Evolutionary conservation across 208 protist genomes (phyloP), one percentile per base, ranked within the genome.

Genomic region (Leishmania amazonensis): DNA sequence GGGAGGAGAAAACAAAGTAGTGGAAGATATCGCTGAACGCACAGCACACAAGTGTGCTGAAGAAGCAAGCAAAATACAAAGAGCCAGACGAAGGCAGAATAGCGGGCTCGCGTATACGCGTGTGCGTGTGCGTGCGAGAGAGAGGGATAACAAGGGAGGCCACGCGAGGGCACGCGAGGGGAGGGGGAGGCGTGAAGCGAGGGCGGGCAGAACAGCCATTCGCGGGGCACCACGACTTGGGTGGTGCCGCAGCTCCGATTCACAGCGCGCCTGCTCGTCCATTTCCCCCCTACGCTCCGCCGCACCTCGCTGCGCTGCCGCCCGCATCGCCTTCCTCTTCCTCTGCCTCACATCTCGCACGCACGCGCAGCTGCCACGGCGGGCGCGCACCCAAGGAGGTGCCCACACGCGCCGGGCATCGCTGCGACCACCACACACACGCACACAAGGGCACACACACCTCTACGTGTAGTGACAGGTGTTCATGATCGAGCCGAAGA

Each of bases 401-500:
- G 40, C 17, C 1, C 9, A 31, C 67, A 51, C 67, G 0, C 40
- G 21, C 21, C 6, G 1, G 7, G 21, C 58, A 13, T 64, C 58
- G 28, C 58, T 64, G 8, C 47, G 3, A 49, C 64, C 9, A 17
- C 35, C 67, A 72, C 40, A 72, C 40, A 72, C 64, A 65, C 35
- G 21, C 64, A 70, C 67, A 72, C 67, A 38, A 15, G 31, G 31
- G 31, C 31, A 35, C 31, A 35, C 31, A 35, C 24, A 38, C 47
- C 45, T 38, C 71, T 58, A 53, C 71, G 5, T 58, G 7, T 40
- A 38, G 47, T 11, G 31, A 78, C 85, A 88, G 8, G 70, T 35
- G 58, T 62, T 60, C 74, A 31, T 74, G 40, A 53, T 64, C 1
- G 81, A 81, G 54, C 85, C 81, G 21, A 64, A 64, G 73, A 19